Conservation (phyloP, 176 grass and related monocot genomes). For the barley (Hordeum vulgare) region DNA sequence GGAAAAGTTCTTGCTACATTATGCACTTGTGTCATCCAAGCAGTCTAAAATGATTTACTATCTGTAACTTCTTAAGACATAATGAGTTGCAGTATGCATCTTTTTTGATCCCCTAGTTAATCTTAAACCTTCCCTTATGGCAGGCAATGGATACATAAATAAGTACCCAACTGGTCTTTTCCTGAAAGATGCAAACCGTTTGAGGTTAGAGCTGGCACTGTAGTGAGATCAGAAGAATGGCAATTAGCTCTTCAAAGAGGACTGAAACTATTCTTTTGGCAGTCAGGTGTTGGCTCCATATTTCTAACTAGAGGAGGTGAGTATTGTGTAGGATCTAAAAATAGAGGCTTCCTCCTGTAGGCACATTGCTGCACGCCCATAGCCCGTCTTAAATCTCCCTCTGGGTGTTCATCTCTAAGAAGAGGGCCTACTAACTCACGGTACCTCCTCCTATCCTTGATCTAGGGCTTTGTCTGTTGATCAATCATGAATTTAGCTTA, state of each 20-base stretch:
- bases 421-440: conserved; percentile 60
- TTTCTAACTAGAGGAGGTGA: conserved; percentile 4
- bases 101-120: conserved; percentile 5
- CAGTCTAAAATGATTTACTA: not conserved
- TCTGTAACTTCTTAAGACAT: not conserved
- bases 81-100: not conserved
- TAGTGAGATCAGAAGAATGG: conserved; percentile 89
- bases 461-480: conserved; percentile 54
- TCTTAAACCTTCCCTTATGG: conserved; percentile 18
- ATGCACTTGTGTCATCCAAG: conserved; percentile 26
- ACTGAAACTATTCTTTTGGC: conserved; percentile 27
- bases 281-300: conserved; percentile 8
- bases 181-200: conserved; percentile 93
- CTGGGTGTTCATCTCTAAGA: conserved; percentile 57
- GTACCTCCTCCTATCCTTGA: conserved; percentile 58
- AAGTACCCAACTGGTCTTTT: conserved; percentile 88
- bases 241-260: conserved; percentile 95
- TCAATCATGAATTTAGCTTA: conserved; percentile 20
- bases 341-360: conserved; percentile 64
- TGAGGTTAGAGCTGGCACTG: conserved; percentile 93
- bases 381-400: conserved; percentile 55
- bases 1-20: not conserved
- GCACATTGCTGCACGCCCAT: conserved; percentile 74
- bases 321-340: conserved; percentile 14
- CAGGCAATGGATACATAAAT: conserved; percentile 95